Evolutionary conservation across 768 basidiomycete species (phyloP).

Genomic region (Myochromella boudieri): DNA sequence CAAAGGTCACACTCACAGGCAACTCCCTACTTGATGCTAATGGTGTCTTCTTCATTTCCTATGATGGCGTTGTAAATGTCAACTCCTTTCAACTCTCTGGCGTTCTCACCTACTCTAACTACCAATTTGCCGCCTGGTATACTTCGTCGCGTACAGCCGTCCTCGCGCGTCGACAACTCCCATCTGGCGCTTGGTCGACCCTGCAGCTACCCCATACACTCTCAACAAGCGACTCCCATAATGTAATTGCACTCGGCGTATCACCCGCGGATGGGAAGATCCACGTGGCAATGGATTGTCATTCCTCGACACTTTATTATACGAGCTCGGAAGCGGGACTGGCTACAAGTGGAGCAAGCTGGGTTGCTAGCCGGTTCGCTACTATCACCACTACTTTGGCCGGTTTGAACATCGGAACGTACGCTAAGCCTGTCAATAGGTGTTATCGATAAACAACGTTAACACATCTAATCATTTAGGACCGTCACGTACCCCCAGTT

Average conservation of each 20-base stretch:
- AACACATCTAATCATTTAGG: slow-evolving; percentile 20
- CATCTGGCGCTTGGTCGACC: slow-evolving; percentile 40
- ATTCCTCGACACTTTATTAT: slow-evolving; percentile 42
- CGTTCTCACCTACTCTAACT: slow-evolving; percentile 37
- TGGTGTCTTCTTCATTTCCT: slow-evolving; percentile 45
- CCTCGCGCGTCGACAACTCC: slow-evolving; percentile 39
- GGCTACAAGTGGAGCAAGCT: slow-evolving; percentile 40
- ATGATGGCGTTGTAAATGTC: slow-evolving; percentile 46
- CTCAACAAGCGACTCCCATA: slow-evolving; percentile 42
- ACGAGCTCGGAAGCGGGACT: slow-evolving; percentile 39
- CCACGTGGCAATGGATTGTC: slow-evolving; percentile 48
- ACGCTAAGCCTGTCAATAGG: slow-evolving; percentile 14
- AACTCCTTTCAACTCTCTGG: slow-evolving; percentile 46
- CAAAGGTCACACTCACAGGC: slow-evolving; percentile 36
- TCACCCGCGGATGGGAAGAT: slow-evolving; percentile 45
- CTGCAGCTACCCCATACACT: slow-evolving; percentile 43
- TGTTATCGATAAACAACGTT: not conserved
- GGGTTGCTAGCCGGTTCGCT: slow-evolving; percentile 42
- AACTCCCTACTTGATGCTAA: slow-evolving; percentile 38
- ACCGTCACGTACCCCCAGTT: slow-evolving; percentile 48
- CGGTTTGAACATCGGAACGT: slow-evolving; percentile 42
- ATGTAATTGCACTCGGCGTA: slow-evolving; percentile 42
- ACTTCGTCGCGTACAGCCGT: slow-evolving; percentile 39
- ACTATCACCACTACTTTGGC: slow-evolving; percentile 40
- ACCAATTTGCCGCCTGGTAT: slow-evolving; percentile 47